These are phyloP conservation scores for Seiridium unicorne DNA, from an alignment of 2,329 filamentous ascomycete species.

Conservation along the genomic window DNA sequence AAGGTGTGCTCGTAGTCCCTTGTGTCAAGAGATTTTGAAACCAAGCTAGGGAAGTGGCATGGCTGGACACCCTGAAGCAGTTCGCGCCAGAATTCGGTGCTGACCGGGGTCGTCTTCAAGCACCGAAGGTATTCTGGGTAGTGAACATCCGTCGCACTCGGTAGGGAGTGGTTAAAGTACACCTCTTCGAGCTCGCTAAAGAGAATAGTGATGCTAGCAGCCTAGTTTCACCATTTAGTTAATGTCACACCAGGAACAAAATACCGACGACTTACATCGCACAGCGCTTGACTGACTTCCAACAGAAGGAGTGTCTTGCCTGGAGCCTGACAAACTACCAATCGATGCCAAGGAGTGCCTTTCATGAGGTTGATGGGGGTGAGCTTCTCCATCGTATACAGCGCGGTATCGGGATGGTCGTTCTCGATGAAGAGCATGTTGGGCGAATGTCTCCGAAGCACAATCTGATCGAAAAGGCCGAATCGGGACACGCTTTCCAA, in stretches of 20 bases:
- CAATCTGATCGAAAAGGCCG: conserved; percentile 48
- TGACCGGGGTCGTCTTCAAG: conserved; percentile 31
- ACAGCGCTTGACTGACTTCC: conserved; percentile 50
- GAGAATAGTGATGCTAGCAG: conserved; percentile 43
- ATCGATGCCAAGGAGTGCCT: conserved; percentile 45
- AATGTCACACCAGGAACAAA: background rate
- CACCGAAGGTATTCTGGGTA: conserved; percentile 38
- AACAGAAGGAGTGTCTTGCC: conserved; percentile 45
- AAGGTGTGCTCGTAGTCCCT: conserved; percentile 32
- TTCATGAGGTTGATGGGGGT: conserved; percentile 37
- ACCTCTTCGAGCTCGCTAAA: conserved; percentile 44
- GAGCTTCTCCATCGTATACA: conserved; percentile 37
- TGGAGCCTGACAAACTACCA: conserved; percentile 46
- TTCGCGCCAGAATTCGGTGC: conserved; percentile 45
- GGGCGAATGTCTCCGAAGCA: conserved; percentile 45
- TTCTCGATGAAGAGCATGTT: conserved; percentile 54
- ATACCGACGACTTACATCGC: conserved; percentile 34
- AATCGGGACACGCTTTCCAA: conserved; percentile 47
- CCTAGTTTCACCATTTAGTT: conserved; percentile 6
- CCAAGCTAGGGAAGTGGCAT: conserved; percentile 45
- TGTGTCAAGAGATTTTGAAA: conserved; percentile 15
- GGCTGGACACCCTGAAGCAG: conserved; percentile 35
- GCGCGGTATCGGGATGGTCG: conserved; percentile 33
- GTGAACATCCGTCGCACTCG: conserved; percentile 30
- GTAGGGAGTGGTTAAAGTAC: conserved; percentile 37